Evolutionary conservation across 2,329 filamentous ascomycete species (phyloP), one percentile per base, ranked within the genome.

Genomic region (Aureobasidium sp.): DNA sequence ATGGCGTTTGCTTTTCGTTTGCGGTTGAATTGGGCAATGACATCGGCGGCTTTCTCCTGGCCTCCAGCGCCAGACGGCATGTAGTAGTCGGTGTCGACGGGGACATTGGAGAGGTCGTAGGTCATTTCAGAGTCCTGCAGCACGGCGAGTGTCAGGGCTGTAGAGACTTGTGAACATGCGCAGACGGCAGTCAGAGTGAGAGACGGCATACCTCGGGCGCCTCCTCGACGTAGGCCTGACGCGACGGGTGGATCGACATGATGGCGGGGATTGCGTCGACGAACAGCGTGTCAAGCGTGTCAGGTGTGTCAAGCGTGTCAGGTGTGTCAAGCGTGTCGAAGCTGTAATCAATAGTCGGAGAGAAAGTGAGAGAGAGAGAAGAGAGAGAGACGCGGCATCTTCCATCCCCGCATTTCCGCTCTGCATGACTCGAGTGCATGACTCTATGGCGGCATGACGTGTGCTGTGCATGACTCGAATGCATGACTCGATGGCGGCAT

Each of bases 181-280:
- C 55, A 56, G 53, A 37, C 27, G 16, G 38, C 35, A 21, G 47
- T 50, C 34, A 14, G 32, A 14, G n/a, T 7, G 8, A 3, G 21
- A 14, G 16, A 5, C 3, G 6, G 24, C 38, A 11, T 52, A 52
- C 48, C 35, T 55, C 54, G 5, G 30, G 22, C 38, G 75, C 83
- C 66, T 96, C 91, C 77, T 97, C 91, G 59, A 97, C 90, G 70
- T 94, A 96, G 37, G 91, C 91, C 71, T 91, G 86, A 60, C 93
- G 82, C 68, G 91, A 83, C 55, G 91, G 91, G 75, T 96, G 91
- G 74, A 95, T 79, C 68, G 72, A 79, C 66, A 61, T 63, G 45
- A n/a, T 47, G 22, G 51, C 49, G 38, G 44, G 6, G 41, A 32
- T 19, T 19, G 16, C n/a, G 37, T 19, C 6, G 32, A 35, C n/a